Evolutionary conservation across 352 stramenopile genomes (phyloP), one percentile per base, ranked within the genome.

Genomic region (Pythium brachiatum): DNA sequence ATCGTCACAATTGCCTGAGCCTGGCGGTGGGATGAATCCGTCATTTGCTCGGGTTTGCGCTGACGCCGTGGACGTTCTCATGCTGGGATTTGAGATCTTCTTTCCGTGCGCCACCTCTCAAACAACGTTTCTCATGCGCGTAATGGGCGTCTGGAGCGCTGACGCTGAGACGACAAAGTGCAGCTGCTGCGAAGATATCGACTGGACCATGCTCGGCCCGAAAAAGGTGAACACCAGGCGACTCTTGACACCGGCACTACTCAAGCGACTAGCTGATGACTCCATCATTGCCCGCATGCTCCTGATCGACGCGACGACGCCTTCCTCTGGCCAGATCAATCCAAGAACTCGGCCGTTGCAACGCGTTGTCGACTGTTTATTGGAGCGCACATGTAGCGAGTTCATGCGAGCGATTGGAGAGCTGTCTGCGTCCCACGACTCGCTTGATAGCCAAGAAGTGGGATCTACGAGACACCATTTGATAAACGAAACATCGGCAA

Each of bases 21-120:
- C 25, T 18, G 26, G n/a, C 6, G 50, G 15, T 20, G 50, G 18
- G 7, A 13, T 23, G 25, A 53, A 4, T 47, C 5, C 8, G 1
- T n/a, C n/a, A 25, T 25, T 27, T 26, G 13, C 12, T 23, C 20
- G 21, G 44, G n/a, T 52, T 7, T 38, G 31, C 7, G 38, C 31
- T 2, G 79, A 91, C 46, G 83, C 84, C 0, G 76, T 83, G 5
- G 61, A 68, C 2, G 78, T 77, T 0, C 69, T 97, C 2, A 88
- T 96, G 72, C 62, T 90, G 7, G 88, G 84, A 0, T 79, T 96
- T 20, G 89, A 98, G 26, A 36, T 98, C 1, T 97, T 98, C 52
- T 95, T 96, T 44, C 79, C 91, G 11, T 94, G 80, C 20, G 72
- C 76, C 50, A 92, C 75, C 54, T 71, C 86, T 38, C 80, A 92